A percentile compares a stretch with the other conserved stretches of the same genome.
Conservation (phyloP, 495 filamentous ascomycete species). For the Penicillium soppii region DNA sequence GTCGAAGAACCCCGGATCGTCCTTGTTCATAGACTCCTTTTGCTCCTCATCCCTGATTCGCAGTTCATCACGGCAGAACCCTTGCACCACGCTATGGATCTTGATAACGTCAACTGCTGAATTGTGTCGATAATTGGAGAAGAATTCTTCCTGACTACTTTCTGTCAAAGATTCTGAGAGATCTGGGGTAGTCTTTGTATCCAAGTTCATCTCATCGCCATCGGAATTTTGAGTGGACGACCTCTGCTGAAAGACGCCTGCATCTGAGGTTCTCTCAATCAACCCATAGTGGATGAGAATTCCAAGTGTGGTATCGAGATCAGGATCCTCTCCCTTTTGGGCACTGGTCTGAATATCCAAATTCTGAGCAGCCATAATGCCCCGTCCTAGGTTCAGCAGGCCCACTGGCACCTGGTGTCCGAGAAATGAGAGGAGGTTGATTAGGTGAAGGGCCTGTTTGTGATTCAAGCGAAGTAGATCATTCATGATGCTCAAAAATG, state of each 20-base stretch:
- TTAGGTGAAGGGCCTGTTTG: slow-evolving; percentile 65
- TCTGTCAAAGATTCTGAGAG: slow-evolving; percentile 38
- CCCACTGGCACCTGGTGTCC: slow-evolving; percentile 74
- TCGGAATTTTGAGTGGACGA: slow-evolving; percentile 19
- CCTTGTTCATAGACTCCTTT: slow-evolving; percentile 19
- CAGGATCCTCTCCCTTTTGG: slow-evolving; percentile 52
- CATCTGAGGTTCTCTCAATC: slow-evolving; percentile 54
- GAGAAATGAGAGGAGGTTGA: slow-evolving; percentile 73
- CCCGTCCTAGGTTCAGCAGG: slow-evolving; percentile 65
- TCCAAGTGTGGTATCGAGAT: slow-evolving; percentile 67
- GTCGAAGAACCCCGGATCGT: slow-evolving; percentile 36
- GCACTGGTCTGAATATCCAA: slow-evolving; percentile 47
- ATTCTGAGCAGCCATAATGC: slow-evolving; percentile 53
- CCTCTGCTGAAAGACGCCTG: slow-evolving; percentile 37
- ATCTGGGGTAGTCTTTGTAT: slow-evolving; percentile 27
- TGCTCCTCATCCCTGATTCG: slow-evolving; percentile 53
- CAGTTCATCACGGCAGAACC: slow-evolving; percentile 71
- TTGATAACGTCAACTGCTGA: slow-evolving; percentile 64
- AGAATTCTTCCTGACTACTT: slow-evolving; percentile 50
- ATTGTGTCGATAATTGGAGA: slow-evolving; percentile 45
- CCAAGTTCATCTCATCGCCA: slow-evolving; percentile 17
- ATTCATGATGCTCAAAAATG: slow-evolving; percentile 69
- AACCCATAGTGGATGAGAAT: slow-evolving; percentile 69
- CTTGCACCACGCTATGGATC: slow-evolving; percentile 77
- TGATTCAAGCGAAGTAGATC: slow-evolving; percentile 62